Evolutionary conservation across 2,329 filamentous ascomycete genomes (phyloP).

Genomic region (Fusarium poae): DNA sequence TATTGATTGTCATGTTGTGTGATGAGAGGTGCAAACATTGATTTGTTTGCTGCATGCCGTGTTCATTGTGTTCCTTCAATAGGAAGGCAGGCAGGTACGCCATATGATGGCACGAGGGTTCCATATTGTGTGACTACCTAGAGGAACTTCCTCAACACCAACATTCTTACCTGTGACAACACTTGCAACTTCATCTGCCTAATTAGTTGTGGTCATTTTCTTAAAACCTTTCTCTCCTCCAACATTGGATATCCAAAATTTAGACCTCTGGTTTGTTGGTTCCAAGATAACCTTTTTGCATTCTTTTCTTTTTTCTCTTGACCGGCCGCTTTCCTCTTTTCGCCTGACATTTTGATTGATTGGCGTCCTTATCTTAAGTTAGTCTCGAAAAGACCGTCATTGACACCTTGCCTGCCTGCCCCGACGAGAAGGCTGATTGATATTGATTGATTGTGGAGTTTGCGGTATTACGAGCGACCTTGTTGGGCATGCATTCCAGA

Average conservation of each 20-base stretch:
- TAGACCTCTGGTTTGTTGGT: slow-evolving; percentile 5
- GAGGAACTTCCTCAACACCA: slow-evolving; percentile 5
- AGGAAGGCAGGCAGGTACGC: not conserved
- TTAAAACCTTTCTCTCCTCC: slow-evolving; percentile 7
- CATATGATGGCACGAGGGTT: not conserved
- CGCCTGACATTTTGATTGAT: slow-evolving; percentile 28
- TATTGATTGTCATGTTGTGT: not conserved
- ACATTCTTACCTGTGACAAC: not conserved
- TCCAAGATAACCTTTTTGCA: not conserved
- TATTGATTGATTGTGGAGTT: slow-evolving; percentile 39
- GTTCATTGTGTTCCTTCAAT: not conserved
- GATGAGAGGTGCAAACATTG: slow-evolving; percentile 7
- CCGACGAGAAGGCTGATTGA: slow-evolving; percentile 8
- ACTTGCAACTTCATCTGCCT: not conserved
- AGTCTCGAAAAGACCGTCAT: slow-evolving; percentile 1
- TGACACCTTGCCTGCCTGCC: slow-evolving; percentile 15
- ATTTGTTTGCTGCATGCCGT: slow-evolving; percentile 1
- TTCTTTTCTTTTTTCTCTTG: slow-evolving; percentile 9
- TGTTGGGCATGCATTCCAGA: slow-evolving; percentile 20
- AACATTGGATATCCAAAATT: not conserved
- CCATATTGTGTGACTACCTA: not conserved
- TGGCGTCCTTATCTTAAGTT: slow-evolving; percentile 25
- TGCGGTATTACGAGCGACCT: slow-evolving; percentile 17
- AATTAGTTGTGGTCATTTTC: not conserved
- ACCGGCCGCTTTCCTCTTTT: slow-evolving; percentile 24